A percentile compares a stretch with the other conserved stretches of the same genome.
These are phyloP conservation scores for Paecilomyces formosus DNA, from an alignment of 2,329 filamentous ascomycete species.

Conservation along the genomic window DNA sequence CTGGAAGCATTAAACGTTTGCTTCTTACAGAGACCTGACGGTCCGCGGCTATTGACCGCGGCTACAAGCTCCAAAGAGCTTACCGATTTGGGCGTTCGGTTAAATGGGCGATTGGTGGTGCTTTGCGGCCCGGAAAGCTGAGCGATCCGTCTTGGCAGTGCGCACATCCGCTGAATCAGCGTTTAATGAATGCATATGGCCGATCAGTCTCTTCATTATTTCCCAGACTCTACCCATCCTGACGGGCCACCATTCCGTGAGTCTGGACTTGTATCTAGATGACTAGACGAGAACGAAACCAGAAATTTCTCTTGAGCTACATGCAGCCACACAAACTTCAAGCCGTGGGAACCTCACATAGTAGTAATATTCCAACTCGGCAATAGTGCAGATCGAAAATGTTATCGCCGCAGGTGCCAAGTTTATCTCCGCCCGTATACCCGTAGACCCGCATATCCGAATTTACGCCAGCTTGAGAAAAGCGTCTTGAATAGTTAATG, in stretches of 20 bases:
- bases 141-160: not conserved
- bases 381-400: not conserved
- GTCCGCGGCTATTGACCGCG: not conserved
- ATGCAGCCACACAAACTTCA: not conserved
- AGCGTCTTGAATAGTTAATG: too few species aligned
- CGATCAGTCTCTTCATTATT: not conserved
- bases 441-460: not conserved
- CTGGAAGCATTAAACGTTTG: constrained; percentile 61
- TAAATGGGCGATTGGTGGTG: not conserved
- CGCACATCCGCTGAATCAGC: not conserved
- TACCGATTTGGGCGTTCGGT: not conserved
- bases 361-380: not conserved
- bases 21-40: not conserved
- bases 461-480: too few species aligned
- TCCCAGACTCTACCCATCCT: not conserved
- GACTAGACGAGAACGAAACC: not conserved
- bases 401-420: not conserved
- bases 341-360: not conserved
- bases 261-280: not conserved
- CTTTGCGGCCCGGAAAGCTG: not conserved
- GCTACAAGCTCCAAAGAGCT: not conserved
- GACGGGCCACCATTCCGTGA: too few species aligned
- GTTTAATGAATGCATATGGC: not conserved
- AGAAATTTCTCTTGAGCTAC: not conserved
- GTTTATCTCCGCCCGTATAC: not conserved